Evolutionary conservation across 2,329 filamentous ascomycete species (phyloP).

Genomic region (Pseudogymnoascus destructans): DNA sequence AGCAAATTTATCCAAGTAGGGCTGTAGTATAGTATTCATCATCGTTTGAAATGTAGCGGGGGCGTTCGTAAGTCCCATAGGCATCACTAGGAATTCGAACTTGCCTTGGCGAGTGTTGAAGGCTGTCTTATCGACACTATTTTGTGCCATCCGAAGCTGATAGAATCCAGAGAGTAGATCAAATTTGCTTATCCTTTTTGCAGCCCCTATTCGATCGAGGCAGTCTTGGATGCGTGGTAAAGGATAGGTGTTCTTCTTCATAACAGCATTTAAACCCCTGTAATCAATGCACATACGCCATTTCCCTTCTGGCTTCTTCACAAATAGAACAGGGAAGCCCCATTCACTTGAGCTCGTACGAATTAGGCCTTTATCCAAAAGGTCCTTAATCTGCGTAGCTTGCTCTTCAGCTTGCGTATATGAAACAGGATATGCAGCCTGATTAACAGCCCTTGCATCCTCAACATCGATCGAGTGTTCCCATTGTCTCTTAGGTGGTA

Average conservation of each 20-base stretch:
- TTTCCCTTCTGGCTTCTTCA: conserved; percentile 11
- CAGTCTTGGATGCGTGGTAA: conserved; percentile 18
- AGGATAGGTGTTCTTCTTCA: conserved; percentile 19
- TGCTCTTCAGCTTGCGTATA: no score
- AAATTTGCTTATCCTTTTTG: no score
- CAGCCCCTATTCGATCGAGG: neutral
- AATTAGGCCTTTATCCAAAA: no score
- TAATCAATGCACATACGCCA: conserved; percentile 21
- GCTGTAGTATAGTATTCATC: conserved; percentile 20
- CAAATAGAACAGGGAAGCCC: conserved; percentile 9
- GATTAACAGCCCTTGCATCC: no score
- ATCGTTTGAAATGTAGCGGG: conserved; percentile 21
- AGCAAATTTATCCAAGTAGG: conserved; percentile 8
- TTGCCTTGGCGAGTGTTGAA: conserved; percentile 26
- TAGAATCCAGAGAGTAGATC: no score
- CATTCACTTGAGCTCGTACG: no score
- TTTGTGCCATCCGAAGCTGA: no score
- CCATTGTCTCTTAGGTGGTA: no score
- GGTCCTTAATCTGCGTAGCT: no score
- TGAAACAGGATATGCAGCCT: no score
- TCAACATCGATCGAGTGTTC: no score
- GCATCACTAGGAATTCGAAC: conserved; percentile 27
- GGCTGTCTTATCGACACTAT: conserved; percentile 19
- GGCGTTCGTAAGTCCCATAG: conserved; percentile 18
- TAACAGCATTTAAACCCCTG: conserved; percentile 19